A percentile compares a stretch with the other conserved stretches of the same genome.
Evolutionary conservation across 495 filamentous ascomycete species (phyloP).

Genomic region (Hypoxylon crocopeplum): DNA sequence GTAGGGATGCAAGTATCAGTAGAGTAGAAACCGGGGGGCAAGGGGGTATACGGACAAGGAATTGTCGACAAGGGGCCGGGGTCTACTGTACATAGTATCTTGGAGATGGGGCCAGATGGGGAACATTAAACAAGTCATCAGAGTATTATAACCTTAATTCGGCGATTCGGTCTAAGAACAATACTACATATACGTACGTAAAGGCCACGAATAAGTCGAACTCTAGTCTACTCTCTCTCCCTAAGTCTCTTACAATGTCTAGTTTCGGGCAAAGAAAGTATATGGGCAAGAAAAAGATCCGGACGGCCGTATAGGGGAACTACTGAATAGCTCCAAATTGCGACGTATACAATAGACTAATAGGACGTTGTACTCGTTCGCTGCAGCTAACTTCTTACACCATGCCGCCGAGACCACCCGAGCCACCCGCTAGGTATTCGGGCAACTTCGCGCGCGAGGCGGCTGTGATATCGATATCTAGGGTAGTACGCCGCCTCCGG

Average conservation of each 20-base stretch:
- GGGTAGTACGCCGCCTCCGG: conserved; percentile 11
- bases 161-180: conserved; percentile 28
- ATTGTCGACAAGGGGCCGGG: conserved; percentile 27
- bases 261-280: neutral
- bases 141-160: conserved; percentile 8
- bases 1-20: conserved; percentile 36
- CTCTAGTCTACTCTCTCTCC: too few relatives aligned
- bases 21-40: too few relatives aligned
- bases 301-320: neutral
- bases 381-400: too few relatives aligned
- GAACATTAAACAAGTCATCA: conserved; percentile 27
- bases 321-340: conserved; percentile 9
- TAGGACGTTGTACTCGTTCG: too few relatives aligned
- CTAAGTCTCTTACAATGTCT: too few relatives aligned
- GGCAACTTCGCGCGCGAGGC: conserved; percentile 22
- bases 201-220: too few relatives aligned
- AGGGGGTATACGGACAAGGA: too few relatives aligned
- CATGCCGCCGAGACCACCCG: conserved; percentile 21
- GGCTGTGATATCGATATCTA: conserved; percentile 18
- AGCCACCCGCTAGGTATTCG: conserved; percentile 14
- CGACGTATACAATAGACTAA: too few relatives aligned
- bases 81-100: too few relatives aligned
- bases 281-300: neutral
- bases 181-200: too few relatives aligned
- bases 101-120: neutral